phyloP scores from a whole-genome alignment of 2,329 filamentous ascomycete genomes.

The Fusarium oxysporum region DNA sequence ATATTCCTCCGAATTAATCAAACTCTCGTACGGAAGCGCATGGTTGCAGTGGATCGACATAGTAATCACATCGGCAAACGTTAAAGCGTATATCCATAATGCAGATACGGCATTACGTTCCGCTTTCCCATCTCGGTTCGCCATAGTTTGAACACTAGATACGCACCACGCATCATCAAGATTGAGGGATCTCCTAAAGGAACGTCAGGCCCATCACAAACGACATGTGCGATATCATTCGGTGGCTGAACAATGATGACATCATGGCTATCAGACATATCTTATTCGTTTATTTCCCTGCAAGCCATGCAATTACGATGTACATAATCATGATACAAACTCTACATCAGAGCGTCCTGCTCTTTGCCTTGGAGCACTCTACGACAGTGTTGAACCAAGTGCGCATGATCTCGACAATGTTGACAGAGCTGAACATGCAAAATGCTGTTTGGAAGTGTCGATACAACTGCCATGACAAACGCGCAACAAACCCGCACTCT shows the following conservation, averaged over 20 bases:
- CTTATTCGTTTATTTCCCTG: not conserved
- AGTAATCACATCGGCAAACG: constrained; percentile 14
- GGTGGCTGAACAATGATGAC: constrained; percentile 37
- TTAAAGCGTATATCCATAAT: constrained; percentile 18
- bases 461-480: not conserved
- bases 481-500: constrained; percentile 23
- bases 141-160: constrained; percentile 7
- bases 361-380: not conserved
- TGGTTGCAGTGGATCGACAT: constrained; percentile 27
- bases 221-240: constrained; percentile 21
- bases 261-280: constrained; percentile 26
- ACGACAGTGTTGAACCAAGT: not conserved
- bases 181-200: constrained; percentile 25
- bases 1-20: constrained; percentile 35
- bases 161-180: constrained; percentile 3
- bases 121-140: constrained; percentile 32
- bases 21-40: constrained; percentile 25
- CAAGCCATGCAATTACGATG: not conserved
- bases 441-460: not conserved
- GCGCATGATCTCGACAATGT: not conserved
- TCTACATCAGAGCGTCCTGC: not conserved
- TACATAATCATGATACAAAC: not conserved
- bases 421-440: not conserved
- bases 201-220: constrained; percentile 1
- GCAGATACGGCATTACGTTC: constrained; percentile 39